phyloP scores from a whole-genome alignment of 805 yeast species.

The Yarrowia divulgata region DNA sequence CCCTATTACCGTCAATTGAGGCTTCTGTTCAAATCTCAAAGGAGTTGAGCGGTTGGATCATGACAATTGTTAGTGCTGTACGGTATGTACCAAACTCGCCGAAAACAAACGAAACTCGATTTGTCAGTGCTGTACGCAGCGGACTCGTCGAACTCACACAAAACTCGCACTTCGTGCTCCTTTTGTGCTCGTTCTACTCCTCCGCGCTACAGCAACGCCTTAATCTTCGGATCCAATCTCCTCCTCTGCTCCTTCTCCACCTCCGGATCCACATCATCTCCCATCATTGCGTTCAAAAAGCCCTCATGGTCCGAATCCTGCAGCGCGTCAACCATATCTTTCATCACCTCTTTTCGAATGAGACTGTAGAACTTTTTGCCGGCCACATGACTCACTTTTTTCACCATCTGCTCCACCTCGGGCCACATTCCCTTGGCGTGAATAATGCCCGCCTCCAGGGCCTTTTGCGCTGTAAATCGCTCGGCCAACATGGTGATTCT shows the following conservation, averaged over 20 bases:
- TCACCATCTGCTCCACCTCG: slow-evolving; percentile 49
- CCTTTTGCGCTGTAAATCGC: slow-evolving; percentile 48
- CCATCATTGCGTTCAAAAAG: slow-evolving; percentile 6
- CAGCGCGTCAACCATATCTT: background rate
- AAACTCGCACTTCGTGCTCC: no score
- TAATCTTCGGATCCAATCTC: slow-evolving; percentile 16
- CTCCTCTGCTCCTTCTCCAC: slow-evolving; percentile 9
- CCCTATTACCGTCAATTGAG: no score
- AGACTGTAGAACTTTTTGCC: slow-evolving; percentile 19
- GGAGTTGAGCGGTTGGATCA: no score
- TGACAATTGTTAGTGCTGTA: no score
- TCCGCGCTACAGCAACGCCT: background rate
- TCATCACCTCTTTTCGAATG: slow-evolving; percentile 11
- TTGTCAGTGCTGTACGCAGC: no score
- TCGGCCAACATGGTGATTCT: slow-evolving; percentile 50
- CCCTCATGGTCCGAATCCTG: slow-evolving; percentile 3
- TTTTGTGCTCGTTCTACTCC: no score
- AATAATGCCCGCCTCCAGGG: slow-evolving; percentile 47
- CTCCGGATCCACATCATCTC: background rate
- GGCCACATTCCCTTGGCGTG: slow-evolving; percentile 50
- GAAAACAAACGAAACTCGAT: no score
- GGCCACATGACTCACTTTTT: slow-evolving; percentile 34
- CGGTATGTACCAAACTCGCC: no score
- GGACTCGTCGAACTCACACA: no score
- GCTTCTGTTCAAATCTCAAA: no score